phyloP scores from a whole-genome alignment of 441 rosid genomes.

The Hura crepitans region DNA sequence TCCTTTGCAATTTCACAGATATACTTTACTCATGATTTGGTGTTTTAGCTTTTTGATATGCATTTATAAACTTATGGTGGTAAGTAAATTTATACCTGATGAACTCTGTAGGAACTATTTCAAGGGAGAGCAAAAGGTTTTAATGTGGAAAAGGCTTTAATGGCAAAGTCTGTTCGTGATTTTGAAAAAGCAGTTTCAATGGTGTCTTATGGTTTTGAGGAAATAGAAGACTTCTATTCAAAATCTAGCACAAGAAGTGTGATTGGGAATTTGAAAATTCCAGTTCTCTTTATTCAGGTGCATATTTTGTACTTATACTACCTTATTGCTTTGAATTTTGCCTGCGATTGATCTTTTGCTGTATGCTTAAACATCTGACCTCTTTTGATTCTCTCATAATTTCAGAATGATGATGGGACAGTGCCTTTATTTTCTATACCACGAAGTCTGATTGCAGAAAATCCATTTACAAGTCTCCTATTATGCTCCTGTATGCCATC shows the following conservation, averaged over 20 bases:
- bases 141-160: constrained; percentile 81
- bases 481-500: constrained; percentile 63
- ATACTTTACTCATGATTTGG: not conserved
- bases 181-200: constrained; percentile 90
- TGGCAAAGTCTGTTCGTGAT: constrained; percentile 77
- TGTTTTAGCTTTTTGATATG: not conserved
- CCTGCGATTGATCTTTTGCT: not conserved
- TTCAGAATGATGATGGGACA: constrained; percentile 70
- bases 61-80: constrained; percentile 22
- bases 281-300: constrained; percentile 94
- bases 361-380: constrained; percentile 22
- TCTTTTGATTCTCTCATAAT: constrained; percentile 29
- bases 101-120: constrained; percentile 61
- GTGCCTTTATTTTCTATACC: constrained; percentile 77
- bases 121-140: constrained; percentile 82
- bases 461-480: constrained; percentile 88
- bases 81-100: constrained; percentile 26
- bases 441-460: constrained; percentile 77
- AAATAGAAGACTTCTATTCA: constrained; percentile 76
- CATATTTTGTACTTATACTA: constrained; percentile 20
- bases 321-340: constrained; percentile 13
- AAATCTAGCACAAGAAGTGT: constrained; percentile 62
- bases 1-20: constrained; percentile 7
- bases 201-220: constrained; percentile 78
- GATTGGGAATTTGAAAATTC: constrained; percentile 80